Base-by-base conservation (phyloP, 306 rosid species). In the Medicago lupulina region DNA sequence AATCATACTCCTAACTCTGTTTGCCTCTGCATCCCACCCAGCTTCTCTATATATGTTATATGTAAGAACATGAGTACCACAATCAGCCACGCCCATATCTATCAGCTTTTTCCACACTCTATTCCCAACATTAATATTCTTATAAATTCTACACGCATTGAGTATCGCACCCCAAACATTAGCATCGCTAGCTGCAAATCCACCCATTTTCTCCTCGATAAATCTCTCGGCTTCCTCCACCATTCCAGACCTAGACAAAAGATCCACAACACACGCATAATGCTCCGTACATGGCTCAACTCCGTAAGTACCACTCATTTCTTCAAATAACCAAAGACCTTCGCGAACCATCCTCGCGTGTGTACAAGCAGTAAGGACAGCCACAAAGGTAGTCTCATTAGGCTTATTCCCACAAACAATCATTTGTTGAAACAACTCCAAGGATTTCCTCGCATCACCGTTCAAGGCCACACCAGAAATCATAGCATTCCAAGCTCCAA, bases 81-180 rank as follows among this genome's bases (percentile, higher is more conserved):
- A 78, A 74, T 94, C 95, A 15, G 85, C 77, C 39, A 87, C 59
- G 1, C 89, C 85, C 87, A 85, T 76, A 23, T 82, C 90, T 59
- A 70, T 50, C n/a, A 91, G 86, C 80, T 87, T 91, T 84, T 79
- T 83, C 96, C 91, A 88, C 47, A 88, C 82, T 69, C 91, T 80
- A 61, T 94, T 71, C 44, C 93, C 93, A 70, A 84, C 84, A 46
- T 78, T 85, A 44, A 91, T 78, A 28, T 87, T 91, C 76, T 82
- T 86, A 69, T 91, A 78, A 71, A 86, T 81, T 83, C 97, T 88
- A 79, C 97, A 94, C 1, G 96, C 98, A 70, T 86, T 81, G 50
- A 85, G 79, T 44, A 90, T 80, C 9, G 98, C 89, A 67, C 96
- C 85, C 98, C 96, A 94, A 53, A 86, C 90, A 38, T 91, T 89